Evolutionary conservation across 1,284 basidiomycete genomes (phyloP), one percentile per base, ranked within the genome.

Genomic region (Agaricales sp.): DNA sequence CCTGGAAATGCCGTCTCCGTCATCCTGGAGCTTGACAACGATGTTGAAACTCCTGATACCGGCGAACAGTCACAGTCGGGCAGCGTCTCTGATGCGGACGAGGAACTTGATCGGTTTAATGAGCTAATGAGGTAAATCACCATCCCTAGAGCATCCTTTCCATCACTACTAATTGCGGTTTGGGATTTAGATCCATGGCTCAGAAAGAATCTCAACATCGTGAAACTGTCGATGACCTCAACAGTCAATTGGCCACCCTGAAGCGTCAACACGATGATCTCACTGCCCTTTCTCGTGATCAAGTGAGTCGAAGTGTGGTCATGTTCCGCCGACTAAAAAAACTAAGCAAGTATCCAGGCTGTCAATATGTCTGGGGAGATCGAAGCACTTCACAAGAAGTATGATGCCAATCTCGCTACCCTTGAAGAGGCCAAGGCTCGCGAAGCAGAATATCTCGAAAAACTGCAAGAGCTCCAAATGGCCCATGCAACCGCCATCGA

Each of bases 141-240:
- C 39, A 54, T 48, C 44, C 43, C n/a, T n/a, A n/a, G n/a, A n/a
- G 26, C 26, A 30, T 30, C 26, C 26, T 30, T 14, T n/a, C n/a
- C n/a, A n/a, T n/a, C n/a, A n/a, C n/a, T n/a, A n/a, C n/a, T n/a
- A n/a, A n/a, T n/a, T n/a, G n/a, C n/a, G n/a, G n/a, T 52, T 46
- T 50, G 16, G 25, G 46, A 20, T 45, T 38, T 51, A 91, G 90
- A 52, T 89, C 92, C 1, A 95, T 96, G 92, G 92, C 92, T 2
- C 86, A 91, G 68, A 95, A 95, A 63, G 92, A 96, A 64, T 87
- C 87, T 1, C 71, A 78, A 45, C 91, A 95, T 63, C 78, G 79
- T 19, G 88, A 93, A 59, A 60, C 73, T 21, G 81, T 92, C 13
- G 80, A 88, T 44, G 67, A 67, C n/a, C 71, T 95, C 51, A 78